phyloP scores from a whole-genome alignment of 208 protist genomes.

The Phytomonas sp. region DNA sequence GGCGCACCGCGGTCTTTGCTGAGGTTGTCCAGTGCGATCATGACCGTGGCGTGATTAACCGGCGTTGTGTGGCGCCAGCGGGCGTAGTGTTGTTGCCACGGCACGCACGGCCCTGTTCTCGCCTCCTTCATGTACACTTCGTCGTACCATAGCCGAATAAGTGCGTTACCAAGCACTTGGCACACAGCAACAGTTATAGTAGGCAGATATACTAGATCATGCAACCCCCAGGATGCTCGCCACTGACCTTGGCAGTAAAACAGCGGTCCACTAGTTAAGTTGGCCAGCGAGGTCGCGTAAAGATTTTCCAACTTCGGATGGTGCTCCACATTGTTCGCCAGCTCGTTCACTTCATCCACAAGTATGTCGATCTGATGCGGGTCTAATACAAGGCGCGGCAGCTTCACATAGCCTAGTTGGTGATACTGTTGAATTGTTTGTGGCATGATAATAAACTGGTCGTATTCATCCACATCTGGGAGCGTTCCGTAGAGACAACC shows the following conservation, averaged over 20 bases:
- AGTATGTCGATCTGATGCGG: slow-evolving; percentile 70
- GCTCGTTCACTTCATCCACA: slow-evolving; percentile 67
- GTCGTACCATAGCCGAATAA: slow-evolving; percentile 80
- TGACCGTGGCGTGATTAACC: slow-evolving; percentile 60
- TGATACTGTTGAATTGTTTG: slow-evolving; percentile 58
- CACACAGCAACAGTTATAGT: slow-evolving; percentile 72
- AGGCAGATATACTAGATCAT: slow-evolving; percentile 78
- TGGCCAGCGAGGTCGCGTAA: slow-evolving; percentile 72
- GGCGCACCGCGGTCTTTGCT: slow-evolving; percentile 79
- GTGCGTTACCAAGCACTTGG: slow-evolving; percentile 66
- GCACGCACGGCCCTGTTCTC: slow-evolving; percentile 55
- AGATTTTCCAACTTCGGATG: slow-evolving; percentile 72
- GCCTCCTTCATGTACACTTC: slow-evolving; percentile 78
- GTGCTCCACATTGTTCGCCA: slow-evolving; percentile 81
- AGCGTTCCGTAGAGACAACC: slow-evolving; percentile 77
- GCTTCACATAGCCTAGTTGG: slow-evolving; percentile 71
- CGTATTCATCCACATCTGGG: slow-evolving; percentile 80
- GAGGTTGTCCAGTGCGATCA: slow-evolving; percentile 72
- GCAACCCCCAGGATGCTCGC: slow-evolving; percentile 74
- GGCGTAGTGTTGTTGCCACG: slow-evolving; percentile 81
- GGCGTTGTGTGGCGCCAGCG: slow-evolving; percentile 73
- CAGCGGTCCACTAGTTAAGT: slow-evolving; percentile 62
- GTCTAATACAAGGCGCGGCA: slow-evolving; percentile 52
- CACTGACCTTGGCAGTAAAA: slow-evolving; percentile 85
- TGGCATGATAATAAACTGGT: slow-evolving; percentile 63